Evolutionary conservation across 2,329 filamentous ascomycete genomes (phyloP).

Genomic region (Blumeria hordei): DNA sequence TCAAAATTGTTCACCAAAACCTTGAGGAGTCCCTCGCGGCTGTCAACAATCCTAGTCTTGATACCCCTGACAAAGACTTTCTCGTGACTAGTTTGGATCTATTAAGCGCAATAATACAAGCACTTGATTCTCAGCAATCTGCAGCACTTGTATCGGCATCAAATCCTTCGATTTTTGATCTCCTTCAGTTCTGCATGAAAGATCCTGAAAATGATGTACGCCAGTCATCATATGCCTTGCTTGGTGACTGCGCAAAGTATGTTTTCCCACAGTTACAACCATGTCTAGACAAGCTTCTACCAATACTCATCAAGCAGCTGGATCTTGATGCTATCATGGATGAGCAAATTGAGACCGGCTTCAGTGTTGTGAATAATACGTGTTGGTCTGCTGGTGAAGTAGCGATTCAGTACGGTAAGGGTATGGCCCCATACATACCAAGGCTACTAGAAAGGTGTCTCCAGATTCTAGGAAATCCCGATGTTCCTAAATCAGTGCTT

Average conservation of each 20-base stretch:
- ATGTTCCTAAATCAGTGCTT: constrained; percentile 63
- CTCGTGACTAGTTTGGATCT: constrained; percentile 86
- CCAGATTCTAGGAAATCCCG: constrained; percentile 62
- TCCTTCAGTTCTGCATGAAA: constrained; percentile 79
- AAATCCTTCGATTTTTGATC: constrained; percentile 68
- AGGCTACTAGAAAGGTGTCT: constrained; percentile 55
- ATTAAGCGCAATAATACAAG: constrained; percentile 79
- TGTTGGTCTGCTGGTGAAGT: constrained; percentile 96
- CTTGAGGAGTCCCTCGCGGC: constrained; percentile 58
- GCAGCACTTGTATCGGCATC: constrained; percentile 52
- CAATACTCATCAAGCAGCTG: constrained; percentile 66
- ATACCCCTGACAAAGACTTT: constrained; percentile 88
- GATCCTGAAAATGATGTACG: constrained; percentile 78
- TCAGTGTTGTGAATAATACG: constrained; percentile 91
- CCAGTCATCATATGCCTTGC: constrained; percentile 82
- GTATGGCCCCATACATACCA: constrained; percentile 54
- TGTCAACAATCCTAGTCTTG: constrained; percentile 38
- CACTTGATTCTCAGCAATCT: constrained; percentile 49
- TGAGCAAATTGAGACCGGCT: constrained; percentile 62
- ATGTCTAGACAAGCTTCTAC: constrained; percentile 48
- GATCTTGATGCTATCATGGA: constrained; percentile 55
- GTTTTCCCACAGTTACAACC: constrained; percentile 62
- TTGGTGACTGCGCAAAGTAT: constrained; percentile 86
- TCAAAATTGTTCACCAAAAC: constrained; percentile 78
- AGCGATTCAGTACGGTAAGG: constrained; percentile 50